These are phyloP conservation scores for Ogataea nakhonphanomensis DNA, from an alignment of 805 yeast genomes.

Conservation along the genomic window DNA sequence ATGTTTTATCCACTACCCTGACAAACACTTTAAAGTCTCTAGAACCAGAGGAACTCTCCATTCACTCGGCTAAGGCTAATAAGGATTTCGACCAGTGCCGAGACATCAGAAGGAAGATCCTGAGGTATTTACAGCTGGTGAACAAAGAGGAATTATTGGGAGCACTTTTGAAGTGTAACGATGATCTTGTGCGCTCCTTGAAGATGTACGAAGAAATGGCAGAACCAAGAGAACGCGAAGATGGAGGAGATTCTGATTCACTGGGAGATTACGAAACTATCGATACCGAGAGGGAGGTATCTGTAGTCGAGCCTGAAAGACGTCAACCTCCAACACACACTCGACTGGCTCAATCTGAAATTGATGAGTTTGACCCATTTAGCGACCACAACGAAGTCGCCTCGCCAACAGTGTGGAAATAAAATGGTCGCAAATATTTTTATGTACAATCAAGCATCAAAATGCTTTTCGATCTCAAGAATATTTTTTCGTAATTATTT, in stretches of 20 bases:
- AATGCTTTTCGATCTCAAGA: not conserved
- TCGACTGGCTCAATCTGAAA: conserved; percentile 3
- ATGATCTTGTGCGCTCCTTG: conserved; percentile 75
- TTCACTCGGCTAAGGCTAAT: conserved; percentile 61
- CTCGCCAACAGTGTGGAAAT: conserved; percentile 29
- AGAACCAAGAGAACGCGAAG: conserved; percentile 33
- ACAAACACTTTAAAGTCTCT: conserved; percentile 51
- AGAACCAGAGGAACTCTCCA: conserved; percentile 49
- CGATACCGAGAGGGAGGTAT: conserved; percentile 17
- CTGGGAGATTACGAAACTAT: conserved; percentile 37
- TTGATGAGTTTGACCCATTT: conserved; percentile 29
- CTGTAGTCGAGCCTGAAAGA: conserved; percentile 20
- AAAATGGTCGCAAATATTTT: not conserved
- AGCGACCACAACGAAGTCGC: conserved; percentile 32
- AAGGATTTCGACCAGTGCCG: conserved; percentile 72
- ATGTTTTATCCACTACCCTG: conserved; percentile 69
- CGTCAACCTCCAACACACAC: conserved; percentile 25
- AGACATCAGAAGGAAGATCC: conserved; percentile 67
- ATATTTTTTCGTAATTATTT: not conserved
- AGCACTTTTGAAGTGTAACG: conserved; percentile 84
- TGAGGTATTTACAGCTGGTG: conserved; percentile 79
- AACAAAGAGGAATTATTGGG: conserved; percentile 86
- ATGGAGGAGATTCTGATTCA: conserved; percentile 39
- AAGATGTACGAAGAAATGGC: conserved; percentile 61
- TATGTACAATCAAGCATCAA: not conserved